Conservation (phyloP, 257 asterid genomes). For the Solanum raphanifolium region DNA sequence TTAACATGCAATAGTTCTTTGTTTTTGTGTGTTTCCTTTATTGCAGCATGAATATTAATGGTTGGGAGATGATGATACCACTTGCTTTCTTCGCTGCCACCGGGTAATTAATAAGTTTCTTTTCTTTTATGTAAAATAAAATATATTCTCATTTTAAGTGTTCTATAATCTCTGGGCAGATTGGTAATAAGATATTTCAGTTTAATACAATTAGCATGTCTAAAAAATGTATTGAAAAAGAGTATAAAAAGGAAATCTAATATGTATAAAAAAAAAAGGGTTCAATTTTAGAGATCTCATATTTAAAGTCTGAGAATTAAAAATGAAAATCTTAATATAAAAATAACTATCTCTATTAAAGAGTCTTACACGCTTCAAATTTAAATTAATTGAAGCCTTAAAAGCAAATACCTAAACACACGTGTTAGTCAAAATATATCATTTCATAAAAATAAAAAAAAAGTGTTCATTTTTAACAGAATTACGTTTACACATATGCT, state of each 20-base stretch:
- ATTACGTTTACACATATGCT: background rate
- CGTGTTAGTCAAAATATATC: background rate
- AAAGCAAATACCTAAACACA: background rate
- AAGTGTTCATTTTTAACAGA: background rate
- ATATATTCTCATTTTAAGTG: no score
- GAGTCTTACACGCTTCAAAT: background rate
- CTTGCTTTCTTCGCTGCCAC: slow-evolving; percentile 46
- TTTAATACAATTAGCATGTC: background rate
- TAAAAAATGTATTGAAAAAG: background rate
- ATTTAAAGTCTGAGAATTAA: background rate
- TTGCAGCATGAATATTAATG: slow-evolving; percentile 38
- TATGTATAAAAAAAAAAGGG: background rate
- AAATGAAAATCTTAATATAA: no score
- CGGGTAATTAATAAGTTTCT: slow-evolving; percentile 15
- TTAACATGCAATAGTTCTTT: background rate
- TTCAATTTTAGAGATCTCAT: background rate
- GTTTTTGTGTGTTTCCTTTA: no score
- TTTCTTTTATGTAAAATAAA: no score
- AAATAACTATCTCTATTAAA: background rate
- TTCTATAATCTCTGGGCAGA: background rate
- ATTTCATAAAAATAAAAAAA: background rate
- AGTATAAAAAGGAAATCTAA: background rate
- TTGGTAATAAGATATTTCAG: background rate
- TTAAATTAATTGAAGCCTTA: no score
- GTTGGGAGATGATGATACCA: slow-evolving; percentile 53